Percentiles rank a stretch among this genome's conserved stretches.
Evolutionary conservation across 1,284 basidiomycete species (phyloP).

Genomic region (Mycena citricolor): DNA sequence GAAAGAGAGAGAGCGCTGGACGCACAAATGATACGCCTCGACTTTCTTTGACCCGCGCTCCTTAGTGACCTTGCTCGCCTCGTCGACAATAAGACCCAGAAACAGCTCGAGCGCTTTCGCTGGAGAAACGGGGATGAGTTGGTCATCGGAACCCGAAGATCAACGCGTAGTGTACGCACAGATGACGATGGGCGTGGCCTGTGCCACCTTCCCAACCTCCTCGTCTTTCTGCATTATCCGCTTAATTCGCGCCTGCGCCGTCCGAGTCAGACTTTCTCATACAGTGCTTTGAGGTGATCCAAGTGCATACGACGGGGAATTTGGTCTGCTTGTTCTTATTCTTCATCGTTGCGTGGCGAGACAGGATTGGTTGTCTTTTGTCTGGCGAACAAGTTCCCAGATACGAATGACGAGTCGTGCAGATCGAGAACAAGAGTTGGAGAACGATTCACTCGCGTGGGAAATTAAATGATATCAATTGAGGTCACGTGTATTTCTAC

Average conservation of each 20-base stretch:
- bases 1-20: constrained; percentile 27
- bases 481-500: not conserved
- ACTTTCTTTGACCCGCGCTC: constrained; percentile 87
- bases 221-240: constrained; percentile 99
- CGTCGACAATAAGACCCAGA: constrained; percentile 83
- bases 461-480: not conserved
- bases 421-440: not conserved
- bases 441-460: not conserved
- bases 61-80: constrained; percentile 80
- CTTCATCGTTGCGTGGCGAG: constrained; percentile 46
- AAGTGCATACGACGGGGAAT: constrained; percentile 68
- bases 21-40: constrained; percentile 92
- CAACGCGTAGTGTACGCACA: constrained; percentile 61
- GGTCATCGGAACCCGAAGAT: not conserved
- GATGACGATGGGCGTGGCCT: constrained; percentile 95
- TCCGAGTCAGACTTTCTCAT: not conserved
- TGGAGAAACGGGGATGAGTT: constrained; percentile 33
- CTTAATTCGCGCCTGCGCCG: constrained; percentile 87
- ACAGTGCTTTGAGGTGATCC: constrained; percentile 7
- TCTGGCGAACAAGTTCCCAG: not conserved
- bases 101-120: constrained; percentile 97
- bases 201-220: constrained; percentile 98
- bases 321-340: constrained; percentile 85
- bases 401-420: not conserved
- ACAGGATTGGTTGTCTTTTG: not conserved